Conservation (phyloP, 2,329 filamentous ascomycete species). For the Scleromitrula shiraiana region DNA sequence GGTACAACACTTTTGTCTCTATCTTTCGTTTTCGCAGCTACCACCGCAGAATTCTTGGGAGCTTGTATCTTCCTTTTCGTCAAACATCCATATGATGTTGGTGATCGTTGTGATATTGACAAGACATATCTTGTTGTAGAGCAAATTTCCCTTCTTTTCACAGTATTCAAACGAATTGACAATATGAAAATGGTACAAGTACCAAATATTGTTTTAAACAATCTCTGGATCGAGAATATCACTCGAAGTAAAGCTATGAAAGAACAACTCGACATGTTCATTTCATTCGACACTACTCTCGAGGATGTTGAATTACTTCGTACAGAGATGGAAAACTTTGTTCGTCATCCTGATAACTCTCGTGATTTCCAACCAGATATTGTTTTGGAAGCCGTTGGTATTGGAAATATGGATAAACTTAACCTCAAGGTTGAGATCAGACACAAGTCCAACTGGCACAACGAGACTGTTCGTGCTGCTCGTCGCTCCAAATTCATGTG, state of each 20-base stretch:
- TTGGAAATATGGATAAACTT: conserved; percentile 83
- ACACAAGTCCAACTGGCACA: conserved; percentile 90
- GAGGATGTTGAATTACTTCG: conserved; percentile 84
- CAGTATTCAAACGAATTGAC: conserved; percentile 74
- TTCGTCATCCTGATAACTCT: conserved; percentile 72
- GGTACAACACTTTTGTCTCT: conserved; percentile 87
- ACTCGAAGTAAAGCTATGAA: conserved; percentile 89
- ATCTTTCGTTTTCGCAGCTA: conserved; percentile 93
- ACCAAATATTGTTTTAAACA: conserved; percentile 88
- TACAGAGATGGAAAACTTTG: conserved; percentile 76
- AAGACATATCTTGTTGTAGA: conserved; percentile 71
- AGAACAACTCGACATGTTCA: conserved; percentile 66
- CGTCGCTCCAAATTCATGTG: conserved; percentile 96
- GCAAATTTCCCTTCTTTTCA: conserved; percentile 89
- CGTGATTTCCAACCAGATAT: conserved; percentile 88
- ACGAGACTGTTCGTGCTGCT: conserved; percentile 72
- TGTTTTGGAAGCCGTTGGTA: conserved; percentile 65
- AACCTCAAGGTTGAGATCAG: conserved; percentile 74
- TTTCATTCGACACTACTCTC: conserved; percentile 80
- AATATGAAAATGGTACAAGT: conserved; percentile 71
- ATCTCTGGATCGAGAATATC: conserved; percentile 91
- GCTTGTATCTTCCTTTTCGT: conserved; percentile 98
- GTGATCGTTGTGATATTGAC: conserved; percentile 81
- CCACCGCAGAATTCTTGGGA: conserved; percentile 89
- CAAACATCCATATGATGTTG: conserved; percentile 96